Base-by-base conservation (phyloP, 2,329 filamentous ascomycete species). In the Aureobasidium sp. region DNA sequence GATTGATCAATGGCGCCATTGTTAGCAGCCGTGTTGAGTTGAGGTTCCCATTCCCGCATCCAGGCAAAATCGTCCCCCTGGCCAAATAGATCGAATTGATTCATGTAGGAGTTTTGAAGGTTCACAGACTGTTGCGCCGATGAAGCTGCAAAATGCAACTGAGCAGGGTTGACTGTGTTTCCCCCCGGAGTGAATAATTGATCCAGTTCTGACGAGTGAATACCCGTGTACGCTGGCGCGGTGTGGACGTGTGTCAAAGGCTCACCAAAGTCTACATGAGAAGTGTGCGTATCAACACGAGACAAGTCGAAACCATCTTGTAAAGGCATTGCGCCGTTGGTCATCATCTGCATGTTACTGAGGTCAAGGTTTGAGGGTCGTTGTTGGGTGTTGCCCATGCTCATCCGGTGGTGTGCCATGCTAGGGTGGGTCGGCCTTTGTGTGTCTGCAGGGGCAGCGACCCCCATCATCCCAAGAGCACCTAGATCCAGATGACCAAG, bases 1-100 rank as follows among this genome's bases (percentile, higher is more conserved):
- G 93, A 97, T 55, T 87, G 90, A 63, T 95, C 91, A 51, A 96
- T 80, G 24, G 88, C 89, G 59, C 84, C 85, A 61, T 95, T 90
- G 63, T 85, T 86, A 53, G 75, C 72, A 54, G 79, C 80, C 61
- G 62, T 60, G 56, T 63, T 78, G 76, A 91, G 81, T 40, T 86
- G 81, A 63, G 85, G 81, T 58, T 93, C 88, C 66, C 95, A 87
- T 19, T 86, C 86, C 55, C 84, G 84, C 71, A 83, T 80, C 90
- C 90, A 97, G 62, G 90, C 86, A 66, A 93, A 88, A 60, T 91
- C 86, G 49, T 95, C 90, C 32, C 80, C 74, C 42, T 76, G 37
- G 16, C 38, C 54, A 37, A 57, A 51, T 6, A 40, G 78, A 59
- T 80, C 74, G 17, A 85, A 51, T 14, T 51, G 61, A 81, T 83